Evolutionary conservation across 805 yeast species (phyloP), one percentile per base, ranked within the genome.

Genomic region (Pichia nakasei): DNA sequence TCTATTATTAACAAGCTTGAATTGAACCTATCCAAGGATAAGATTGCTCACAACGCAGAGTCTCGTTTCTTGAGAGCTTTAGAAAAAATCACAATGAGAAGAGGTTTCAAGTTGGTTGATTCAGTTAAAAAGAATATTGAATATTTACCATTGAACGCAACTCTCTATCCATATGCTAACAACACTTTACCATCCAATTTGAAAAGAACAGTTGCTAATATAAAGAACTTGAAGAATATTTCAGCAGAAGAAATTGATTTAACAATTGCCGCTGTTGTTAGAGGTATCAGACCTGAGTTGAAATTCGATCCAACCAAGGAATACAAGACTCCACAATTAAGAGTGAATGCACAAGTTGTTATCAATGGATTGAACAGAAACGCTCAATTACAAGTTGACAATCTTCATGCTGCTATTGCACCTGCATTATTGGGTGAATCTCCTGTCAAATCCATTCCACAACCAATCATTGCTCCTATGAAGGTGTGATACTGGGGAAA

Each of bases 331-430:
- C 50, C 52, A 19, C 56, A 53, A 29, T 38, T 48, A 27, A 49
- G 51, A 31, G 47, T 61, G 31, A 58, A 58, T 42, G 63, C 64
- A 6, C 57, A 56, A 33, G 65, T 53, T 17, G 61, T 60, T 35
- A 55, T 55, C 9, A 57, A 61, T 43, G 52, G 56, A 3, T 46
- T 61, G 42, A 61, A 60, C 43, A 48, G 53, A 22, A 61, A 61
- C 32, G 50, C 65, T 5, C 65, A 60, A 40, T 39, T 60, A 26
- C 56, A 61, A 37, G 64, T 60, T 17, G 61, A 52, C 39, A 45
- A 49, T 29, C 31, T 56, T 33, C 59, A 56, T 41, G 31, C 33
- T 8, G 13, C 42, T 1, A 44, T 60, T 43, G 50, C 52, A 2
- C 43, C 42, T 6, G 56, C 54, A 5, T 35, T 52, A 15, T 36